A percentile compares a stretch with the other conserved stretches of the same genome.
These are phyloP conservation scores for Oryza australiensis DNA, from an alignment of 176 grass and related monocot species.

Conservation along the genomic window DNA sequence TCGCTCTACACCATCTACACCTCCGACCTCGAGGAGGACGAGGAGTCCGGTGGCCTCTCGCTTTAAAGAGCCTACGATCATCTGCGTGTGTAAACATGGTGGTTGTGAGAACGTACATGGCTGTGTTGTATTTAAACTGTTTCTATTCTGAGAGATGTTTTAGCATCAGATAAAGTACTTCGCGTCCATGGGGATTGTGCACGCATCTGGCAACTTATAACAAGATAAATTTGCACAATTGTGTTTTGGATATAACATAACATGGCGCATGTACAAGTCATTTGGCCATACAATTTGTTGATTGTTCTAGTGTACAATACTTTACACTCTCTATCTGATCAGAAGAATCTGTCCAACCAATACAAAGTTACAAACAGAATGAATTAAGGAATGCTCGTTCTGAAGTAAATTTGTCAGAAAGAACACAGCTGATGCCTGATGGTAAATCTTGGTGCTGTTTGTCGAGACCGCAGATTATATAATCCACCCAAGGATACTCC, in stretches of 20 bases:
- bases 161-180: slow-evolving; percentile 12
- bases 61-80: slow-evolving; percentile 41
- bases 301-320: slow-evolving; percentile 35
- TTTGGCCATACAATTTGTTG: background rate
- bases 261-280: background rate
- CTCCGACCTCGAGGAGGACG: slow-evolving; percentile 86
- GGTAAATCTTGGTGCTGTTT: background rate
- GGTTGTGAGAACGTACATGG: background rate
- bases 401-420: background rate
- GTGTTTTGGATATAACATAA: background rate
- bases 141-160: slow-evolving; percentile 23
- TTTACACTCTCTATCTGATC: slow-evolving; percentile 25
- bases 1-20: slow-evolving; percentile 90
- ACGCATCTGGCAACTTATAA: background rate
- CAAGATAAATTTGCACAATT: background rate
- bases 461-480: background rate
- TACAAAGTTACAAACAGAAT: slow-evolving; percentile 32
- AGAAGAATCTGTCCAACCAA: background rate
- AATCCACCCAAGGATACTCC: background rate
- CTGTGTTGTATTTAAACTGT: slow-evolving; percentile 45
- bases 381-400: background rate
- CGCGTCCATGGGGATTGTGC: background rate
- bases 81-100: slow-evolving; percentile 26
- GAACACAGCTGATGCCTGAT: background rate
- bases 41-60: slow-evolving; percentile 85